phyloP scores from a whole-genome alignment of 1,139 yeast species.

The Suhomyces terraborum region DNA sequence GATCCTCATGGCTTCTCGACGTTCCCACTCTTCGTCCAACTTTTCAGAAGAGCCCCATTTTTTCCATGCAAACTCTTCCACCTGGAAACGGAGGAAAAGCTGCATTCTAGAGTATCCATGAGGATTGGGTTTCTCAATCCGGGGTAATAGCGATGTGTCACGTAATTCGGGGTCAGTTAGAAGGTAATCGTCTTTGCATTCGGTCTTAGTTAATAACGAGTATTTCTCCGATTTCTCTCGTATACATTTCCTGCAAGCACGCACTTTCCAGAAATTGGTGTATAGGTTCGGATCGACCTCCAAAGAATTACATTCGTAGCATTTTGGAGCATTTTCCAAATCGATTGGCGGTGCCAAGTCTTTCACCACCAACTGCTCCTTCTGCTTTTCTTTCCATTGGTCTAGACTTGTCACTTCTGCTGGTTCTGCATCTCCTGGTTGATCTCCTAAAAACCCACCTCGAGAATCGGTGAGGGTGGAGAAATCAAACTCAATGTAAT shows the following conservation, averaged over 20 bases:
- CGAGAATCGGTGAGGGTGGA: constrained; percentile 84
- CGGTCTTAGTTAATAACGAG: constrained; percentile 89
- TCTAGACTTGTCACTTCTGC: constrained; percentile 55
- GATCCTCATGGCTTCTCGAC: constrained; percentile 71
- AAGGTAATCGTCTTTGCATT: constrained; percentile 88
- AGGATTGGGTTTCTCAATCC: constrained; percentile 91
- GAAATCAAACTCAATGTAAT: constrained; percentile 90
- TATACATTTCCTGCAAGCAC: constrained; percentile 81
- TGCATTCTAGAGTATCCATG: constrained; percentile 95
- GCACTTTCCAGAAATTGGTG: constrained; percentile 61
- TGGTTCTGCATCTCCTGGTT: constrained; percentile 22
- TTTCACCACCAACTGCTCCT: constrained; percentile 41
- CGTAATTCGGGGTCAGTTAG: constrained; percentile 89
- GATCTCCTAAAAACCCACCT: constrained; percentile 72
- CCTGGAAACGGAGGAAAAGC: constrained; percentile 82
- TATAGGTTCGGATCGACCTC: constrained; percentile 77
- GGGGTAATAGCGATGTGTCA: constrained; percentile 66
- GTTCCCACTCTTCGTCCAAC: constrained; percentile 88
- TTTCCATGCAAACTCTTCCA: constrained; percentile 86
- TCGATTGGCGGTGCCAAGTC: constrained; percentile 74
- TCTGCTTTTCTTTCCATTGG: constrained; percentile 72
- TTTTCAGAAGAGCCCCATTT: constrained; percentile 95
- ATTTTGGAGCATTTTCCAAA: constrained; percentile 69
- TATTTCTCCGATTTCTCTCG: constrained; percentile 81
- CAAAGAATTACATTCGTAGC: constrained; percentile 75